phyloP scores from a whole-genome alignment of 1,139 yeast species.

The Sugiyamaella japonica region DNA sequence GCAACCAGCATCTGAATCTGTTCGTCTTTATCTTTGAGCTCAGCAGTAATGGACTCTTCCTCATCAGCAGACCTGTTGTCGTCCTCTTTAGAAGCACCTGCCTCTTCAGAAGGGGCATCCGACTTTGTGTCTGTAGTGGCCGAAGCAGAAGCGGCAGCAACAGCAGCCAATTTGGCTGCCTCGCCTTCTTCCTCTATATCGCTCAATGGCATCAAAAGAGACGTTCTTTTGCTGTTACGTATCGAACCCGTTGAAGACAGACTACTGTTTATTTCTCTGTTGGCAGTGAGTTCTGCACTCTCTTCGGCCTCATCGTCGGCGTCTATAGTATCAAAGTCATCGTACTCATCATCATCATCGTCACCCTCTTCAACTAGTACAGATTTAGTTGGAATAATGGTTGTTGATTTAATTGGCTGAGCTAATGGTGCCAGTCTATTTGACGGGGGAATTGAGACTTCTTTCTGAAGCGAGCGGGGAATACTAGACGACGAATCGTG shows the following conservation, averaged over 20 bases:
- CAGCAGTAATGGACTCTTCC: slow-evolving; percentile 9
- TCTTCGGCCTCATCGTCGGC: slow-evolving; percentile 31
- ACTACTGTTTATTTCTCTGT: background rate
- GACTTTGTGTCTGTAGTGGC: background rate
- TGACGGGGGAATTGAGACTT: slow-evolving; percentile 21
- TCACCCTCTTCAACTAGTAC: slow-evolving; percentile 36
- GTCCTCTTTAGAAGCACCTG: background rate
- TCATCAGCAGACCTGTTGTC: slow-evolving; percentile 2
- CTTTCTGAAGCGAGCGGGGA: slow-evolving; percentile 19
- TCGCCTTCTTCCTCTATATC: slow-evolving; percentile 26
- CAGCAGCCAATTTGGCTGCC: slow-evolving; percentile 12
- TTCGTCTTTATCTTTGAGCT: slow-evolving; percentile 33
- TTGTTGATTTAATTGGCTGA: slow-evolving; percentile 30
- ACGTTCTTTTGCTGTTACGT: slow-evolving; percentile 13
- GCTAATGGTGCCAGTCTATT: slow-evolving; percentile 21
- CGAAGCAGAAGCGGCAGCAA: background rate
- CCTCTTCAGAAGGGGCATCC: background rate
- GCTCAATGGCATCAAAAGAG: slow-evolving; percentile 15
- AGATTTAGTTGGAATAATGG: slow-evolving; percentile 38
- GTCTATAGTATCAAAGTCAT: slow-evolving; percentile 16
- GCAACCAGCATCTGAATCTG: slow-evolving; percentile 35
- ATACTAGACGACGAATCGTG: background rate
- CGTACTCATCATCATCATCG: slow-evolving; percentile 33
- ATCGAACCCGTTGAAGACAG: slow-evolving; percentile 8
- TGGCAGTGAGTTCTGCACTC: slow-evolving; percentile 21